Evolutionary conservation across 441 rosid species (phyloP), one percentile per base, ranked within the genome.

Genomic region (Melastoma candidum): DNA sequence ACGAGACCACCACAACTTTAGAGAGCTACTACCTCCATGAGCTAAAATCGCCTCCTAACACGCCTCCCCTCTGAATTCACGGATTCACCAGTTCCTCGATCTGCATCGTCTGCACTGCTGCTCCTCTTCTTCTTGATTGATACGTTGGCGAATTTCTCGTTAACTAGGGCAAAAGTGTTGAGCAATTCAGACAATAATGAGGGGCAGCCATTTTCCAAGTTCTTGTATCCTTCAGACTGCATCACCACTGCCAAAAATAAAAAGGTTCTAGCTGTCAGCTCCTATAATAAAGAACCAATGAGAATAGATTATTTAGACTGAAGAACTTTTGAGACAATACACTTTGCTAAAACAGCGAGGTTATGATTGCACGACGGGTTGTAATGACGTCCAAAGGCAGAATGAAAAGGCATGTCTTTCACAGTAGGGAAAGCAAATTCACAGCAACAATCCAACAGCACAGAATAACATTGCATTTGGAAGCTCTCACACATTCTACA

Each of bases 171-270:
- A 63, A 82, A 68, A n/a, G 83, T 68, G 73, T 78, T 82, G 53
- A 88, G 77, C 67, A 88, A 72, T 70, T 88, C 98, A 0, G 90
- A 78, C 61, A 92, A 57, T 73, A 92, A 63, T 1, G 89, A 63
- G 11, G 98, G 98, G 59, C 95, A 92, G 69, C 83, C 80, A 69
- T 84, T 82, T 66, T 88, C 90, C 77, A 92, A 71, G 72, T 88
- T 94, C 64, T 64, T 81, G 68, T 77, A 92, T 17, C 97, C 95
- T 69, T 88, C 94, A 3, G 98, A 87, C 65, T 81, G 90, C 97
- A 84, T 85, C 56, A 85, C 95, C 48, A 59, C 98, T 92, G 80
- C 78, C 72, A 52, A 61, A 63, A 49, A 46, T 26, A 12, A 32
- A 46, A 32, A 46, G n/a, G 9, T 44, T 32, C 26, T 9, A 12